phyloP scores from a whole-genome alignment of 139 green algal species.

The Yamagishiella unicocca region DNA sequence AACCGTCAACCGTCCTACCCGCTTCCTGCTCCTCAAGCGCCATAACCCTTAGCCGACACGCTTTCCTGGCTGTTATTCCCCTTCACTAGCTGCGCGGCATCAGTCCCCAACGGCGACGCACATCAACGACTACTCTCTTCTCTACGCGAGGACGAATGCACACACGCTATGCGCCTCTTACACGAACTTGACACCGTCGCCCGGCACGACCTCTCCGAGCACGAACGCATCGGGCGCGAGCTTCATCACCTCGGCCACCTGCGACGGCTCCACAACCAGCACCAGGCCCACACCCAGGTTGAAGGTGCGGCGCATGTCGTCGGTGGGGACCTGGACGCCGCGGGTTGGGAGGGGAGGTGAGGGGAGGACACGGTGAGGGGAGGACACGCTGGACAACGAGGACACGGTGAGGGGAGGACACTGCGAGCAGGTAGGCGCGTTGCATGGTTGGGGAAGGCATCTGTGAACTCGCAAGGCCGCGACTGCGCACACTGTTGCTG shows the following conservation, averaged over 20 bases:
- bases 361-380: background rate
- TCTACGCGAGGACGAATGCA: too few relatives aligned
- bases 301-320: conserved; percentile 98
- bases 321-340: conserved; percentile 44
- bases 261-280: conserved; percentile 75
- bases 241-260: conserved; percentile 67
- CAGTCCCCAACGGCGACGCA: too few relatives aligned
- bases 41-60: too few relatives aligned
- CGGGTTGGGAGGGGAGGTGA: too few relatives aligned
- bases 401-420: background rate
- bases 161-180: too few relatives aligned
- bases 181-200: conserved; percentile 69
- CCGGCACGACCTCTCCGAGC: conserved; percentile 73
- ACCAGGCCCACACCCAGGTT: conserved; percentile 98
- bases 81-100: too few relatives aligned
- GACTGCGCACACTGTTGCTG: background rate
- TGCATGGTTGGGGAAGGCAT: background rate
- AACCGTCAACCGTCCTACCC: too few relatives aligned
- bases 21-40: too few relatives aligned
- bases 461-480: background rate
- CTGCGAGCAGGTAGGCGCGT: too few relatives aligned
- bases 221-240: conserved; percentile 60
- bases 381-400: background rate
- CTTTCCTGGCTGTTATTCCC: too few relatives aligned
- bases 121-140: too few relatives aligned